Evolutionary conservation across 345 rosid species (phyloP).

Genomic region (Odontarrhena argentea): DNA sequence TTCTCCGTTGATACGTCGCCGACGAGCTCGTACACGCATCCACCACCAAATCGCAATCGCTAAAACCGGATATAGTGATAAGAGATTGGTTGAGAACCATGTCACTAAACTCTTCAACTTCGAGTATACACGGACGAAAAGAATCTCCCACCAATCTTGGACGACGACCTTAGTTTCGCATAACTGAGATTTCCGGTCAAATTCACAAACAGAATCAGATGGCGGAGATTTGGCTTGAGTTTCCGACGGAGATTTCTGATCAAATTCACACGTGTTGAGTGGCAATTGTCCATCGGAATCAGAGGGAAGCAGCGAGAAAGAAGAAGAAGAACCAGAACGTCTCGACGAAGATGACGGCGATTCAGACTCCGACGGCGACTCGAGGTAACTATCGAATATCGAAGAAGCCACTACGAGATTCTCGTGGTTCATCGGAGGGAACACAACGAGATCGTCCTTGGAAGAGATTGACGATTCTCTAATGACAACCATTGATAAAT

Average conservation of each 20-base stretch:
- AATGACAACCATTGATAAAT: conserved; percentile 47
- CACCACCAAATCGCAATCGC: conserved; percentile 51
- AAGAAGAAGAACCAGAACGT: conserved; percentile 35
- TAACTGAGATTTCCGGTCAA: conserved; percentile 12
- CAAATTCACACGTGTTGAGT: not conserved
- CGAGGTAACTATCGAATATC: conserved; percentile 12
- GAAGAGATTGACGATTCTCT: conserved; percentile 41
- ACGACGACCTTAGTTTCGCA: conserved; percentile 14
- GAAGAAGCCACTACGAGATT: conserved; percentile 46
- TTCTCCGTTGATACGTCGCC: conserved; percentile 33
- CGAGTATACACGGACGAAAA: conserved; percentile 36
- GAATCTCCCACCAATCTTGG: conserved; percentile 41
- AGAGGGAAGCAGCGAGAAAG: conserved; percentile 25
- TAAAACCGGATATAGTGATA: conserved; percentile 33
- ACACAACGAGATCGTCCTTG: conserved; percentile 39
- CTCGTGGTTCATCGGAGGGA: conserved; percentile 60
- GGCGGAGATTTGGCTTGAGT: not conserved
- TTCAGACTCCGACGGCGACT: conserved; percentile 23
- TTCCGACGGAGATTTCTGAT: conserved; percentile 6
- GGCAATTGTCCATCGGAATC: conserved; percentile 33
- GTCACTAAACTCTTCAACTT: conserved; percentile 34
- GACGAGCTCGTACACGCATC: conserved; percentile 43
- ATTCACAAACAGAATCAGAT: not conserved
- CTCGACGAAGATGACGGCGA: conserved; percentile 30
- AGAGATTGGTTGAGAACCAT: conserved; percentile 36